These are phyloP conservation scores for Kurtzmaniella quercitrusa DNA, from an alignment of 1,139 yeast genomes.

Conservation along the genomic window DNA sequence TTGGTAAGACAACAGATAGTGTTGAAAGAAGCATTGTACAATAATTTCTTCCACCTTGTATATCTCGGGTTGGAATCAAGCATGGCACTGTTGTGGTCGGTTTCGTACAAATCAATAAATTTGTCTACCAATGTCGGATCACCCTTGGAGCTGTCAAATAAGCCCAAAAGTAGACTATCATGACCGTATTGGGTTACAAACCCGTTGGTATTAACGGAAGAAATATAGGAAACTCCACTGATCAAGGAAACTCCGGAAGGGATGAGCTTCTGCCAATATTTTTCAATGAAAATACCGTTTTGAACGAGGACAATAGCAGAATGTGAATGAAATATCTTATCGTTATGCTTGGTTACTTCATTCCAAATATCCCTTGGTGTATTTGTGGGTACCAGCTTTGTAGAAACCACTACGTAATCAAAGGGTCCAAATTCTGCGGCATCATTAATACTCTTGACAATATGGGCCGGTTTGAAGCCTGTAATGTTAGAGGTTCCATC, in stretches of 20 bases:
- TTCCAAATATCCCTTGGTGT: conserved; percentile 19
- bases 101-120: conserved; percentile 23
- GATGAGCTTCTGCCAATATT: conserved; percentile 18
- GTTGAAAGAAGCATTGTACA: conserved; percentile 33
- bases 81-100: conserved; percentile 14
- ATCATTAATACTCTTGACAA: conserved; percentile 21
- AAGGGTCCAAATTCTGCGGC: conserved; percentile 22
- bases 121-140: conserved; percentile 9
- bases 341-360: conserved; percentile 12
- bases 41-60: conserved; percentile 30
- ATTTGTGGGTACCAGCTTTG: conserved; percentile 28
- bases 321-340: conserved; percentile 7
- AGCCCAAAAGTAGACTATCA: conserved; percentile 18
- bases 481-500: conserved; percentile 14
- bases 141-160: conserved; percentile 12
- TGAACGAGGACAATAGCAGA: conserved; percentile 22
- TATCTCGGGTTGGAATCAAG: conserved; percentile 19
- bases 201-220: conserved; percentile 19
- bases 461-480: conserved; percentile 22
- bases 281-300: conserved; percentile 32
- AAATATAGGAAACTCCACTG: conserved; percentile 22
- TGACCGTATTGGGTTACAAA: conserved; percentile 16
- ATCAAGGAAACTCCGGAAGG: conserved; percentile 12
- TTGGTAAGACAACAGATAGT: conserved; percentile 30
- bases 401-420: conserved; percentile 30